Conservation (phyloP, 1,139 yeast species). For the Hanseniaspora gamundiae region DNA sequence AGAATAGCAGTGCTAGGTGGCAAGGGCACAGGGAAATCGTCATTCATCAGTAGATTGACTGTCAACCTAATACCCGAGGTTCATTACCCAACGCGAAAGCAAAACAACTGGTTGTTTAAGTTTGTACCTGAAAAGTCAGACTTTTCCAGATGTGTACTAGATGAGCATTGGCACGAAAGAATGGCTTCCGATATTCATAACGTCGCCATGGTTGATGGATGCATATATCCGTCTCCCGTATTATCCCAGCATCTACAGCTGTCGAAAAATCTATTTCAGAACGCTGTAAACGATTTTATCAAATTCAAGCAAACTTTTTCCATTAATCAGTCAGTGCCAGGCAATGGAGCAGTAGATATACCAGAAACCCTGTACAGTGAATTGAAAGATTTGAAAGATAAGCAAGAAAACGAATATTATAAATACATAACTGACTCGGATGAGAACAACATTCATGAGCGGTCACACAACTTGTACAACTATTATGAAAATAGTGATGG, state of each 20-base stretch:
- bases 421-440: not conserved
- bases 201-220: constrained; percentile 17
- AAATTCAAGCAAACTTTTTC: constrained; percentile 4
- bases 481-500: not conserved
- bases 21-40: constrained; percentile 30
- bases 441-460: not conserved
- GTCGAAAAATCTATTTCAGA: constrained; percentile 27
- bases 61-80: constrained; percentile 33
- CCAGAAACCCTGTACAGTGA: not conserved
- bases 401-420: not conserved
- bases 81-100: constrained; percentile 54
- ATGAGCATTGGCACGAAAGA: constrained; percentile 29
- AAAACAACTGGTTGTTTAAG: constrained; percentile 42
- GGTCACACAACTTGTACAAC: not conserved
- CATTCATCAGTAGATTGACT: constrained; percentile 36
- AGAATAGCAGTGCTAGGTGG: constrained; percentile 26
- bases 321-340: not conserved
- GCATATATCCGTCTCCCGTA: constrained; percentile 21
- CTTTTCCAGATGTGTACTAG: constrained; percentile 35
- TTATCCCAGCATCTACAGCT: constrained; percentile 19
- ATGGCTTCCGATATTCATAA: constrained; percentile 16
- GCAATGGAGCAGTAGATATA: not conserved
- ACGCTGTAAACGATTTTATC: constrained; percentile 22
- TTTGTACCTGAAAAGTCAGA: constrained; percentile 32
- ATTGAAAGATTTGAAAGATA: not conserved